A percentile compares a stretch with the other conserved stretches of the same genome.
Evolutionary conservation across 495 filamentous ascomycete genomes (phyloP).

Genomic region (Rostrohypoxylon terebratum): DNA sequence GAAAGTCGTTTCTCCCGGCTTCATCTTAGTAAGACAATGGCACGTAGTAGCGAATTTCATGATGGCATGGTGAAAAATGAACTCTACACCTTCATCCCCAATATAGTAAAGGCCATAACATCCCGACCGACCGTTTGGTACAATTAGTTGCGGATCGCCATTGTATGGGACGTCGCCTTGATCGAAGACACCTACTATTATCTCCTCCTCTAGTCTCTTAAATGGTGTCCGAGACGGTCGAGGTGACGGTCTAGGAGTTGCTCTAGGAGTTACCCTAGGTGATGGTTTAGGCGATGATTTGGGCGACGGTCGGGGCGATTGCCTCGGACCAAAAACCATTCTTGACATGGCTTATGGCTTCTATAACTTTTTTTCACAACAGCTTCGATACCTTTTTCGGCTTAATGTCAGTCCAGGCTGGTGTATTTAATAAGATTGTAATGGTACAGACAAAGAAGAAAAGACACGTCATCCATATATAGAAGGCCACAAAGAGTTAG

Average conservation of each 20-base stretch:
- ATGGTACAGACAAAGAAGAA: not conserved
- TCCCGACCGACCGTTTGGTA: not conserved
- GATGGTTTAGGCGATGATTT: not conserved
- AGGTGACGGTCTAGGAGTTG: not conserved
- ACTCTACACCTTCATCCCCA: not conserved
- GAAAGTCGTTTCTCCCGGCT: not conserved
- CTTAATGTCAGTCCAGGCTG: not conserved
- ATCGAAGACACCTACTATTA: constrained; percentile 16
- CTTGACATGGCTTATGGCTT: not conserved
- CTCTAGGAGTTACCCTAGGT: too few species aligned
- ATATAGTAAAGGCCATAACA: constrained; percentile 28
- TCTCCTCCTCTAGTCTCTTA: constrained; percentile 14
- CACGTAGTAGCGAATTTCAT: constrained; percentile 17
- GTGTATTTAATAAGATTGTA: not conserved
- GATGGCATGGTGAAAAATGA: constrained; percentile 30
- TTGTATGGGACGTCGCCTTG: not conserved
- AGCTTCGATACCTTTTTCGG: not conserved
- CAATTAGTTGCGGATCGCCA: constrained; percentile 22
- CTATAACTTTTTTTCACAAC: not conserved
- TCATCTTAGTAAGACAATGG: constrained; percentile 8
- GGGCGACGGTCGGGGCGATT: not conserved
- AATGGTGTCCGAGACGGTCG: not conserved
- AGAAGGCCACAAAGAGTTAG: not conserved
- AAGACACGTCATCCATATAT: not conserved
- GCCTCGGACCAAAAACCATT: not conserved